Conservation (phyloP, 805 yeast genomes). For the Yarrowia keelungensis region DNA sequence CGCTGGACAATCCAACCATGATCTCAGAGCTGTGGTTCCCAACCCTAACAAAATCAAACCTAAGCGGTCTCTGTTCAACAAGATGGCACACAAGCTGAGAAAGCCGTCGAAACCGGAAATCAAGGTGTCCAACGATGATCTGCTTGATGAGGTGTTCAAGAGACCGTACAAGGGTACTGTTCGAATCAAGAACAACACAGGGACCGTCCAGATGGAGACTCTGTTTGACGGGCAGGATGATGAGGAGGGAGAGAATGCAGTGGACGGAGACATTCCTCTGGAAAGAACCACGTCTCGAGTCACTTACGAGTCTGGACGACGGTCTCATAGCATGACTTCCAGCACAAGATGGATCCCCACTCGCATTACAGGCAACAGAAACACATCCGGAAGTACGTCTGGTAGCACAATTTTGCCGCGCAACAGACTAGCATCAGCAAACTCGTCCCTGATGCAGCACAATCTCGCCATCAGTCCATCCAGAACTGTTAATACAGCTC, state of each 20-base stretch:
- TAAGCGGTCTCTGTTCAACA: slow-evolving; percentile 7
- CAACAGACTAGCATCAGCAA: slow-evolving; percentile 18
- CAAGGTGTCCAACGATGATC: slow-evolving; percentile 46
- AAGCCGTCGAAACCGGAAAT: slow-evolving; percentile 37
- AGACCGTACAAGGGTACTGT: slow-evolving; percentile 47
- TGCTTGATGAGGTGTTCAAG: slow-evolving; percentile 47
- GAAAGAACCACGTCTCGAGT: slow-evolving; percentile 18
- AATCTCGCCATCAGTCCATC: slow-evolving; percentile 24
- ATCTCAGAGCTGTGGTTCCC: background rate
- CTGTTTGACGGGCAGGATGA: slow-evolving; percentile 24
- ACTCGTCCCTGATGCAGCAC: slow-evolving; percentile 25
- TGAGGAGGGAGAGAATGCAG: slow-evolving; percentile 4
- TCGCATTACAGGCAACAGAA: slow-evolving; percentile 15
- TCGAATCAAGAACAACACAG: slow-evolving; percentile 39
- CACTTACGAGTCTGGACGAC: slow-evolving; percentile 20
- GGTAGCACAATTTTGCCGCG: slow-evolving; percentile 12
- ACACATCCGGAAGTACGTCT: slow-evolving; percentile 3
- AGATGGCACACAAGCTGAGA: slow-evolving; percentile 21
- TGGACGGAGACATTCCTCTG: slow-evolving; percentile 13
- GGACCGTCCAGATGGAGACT: slow-evolving; percentile 26
- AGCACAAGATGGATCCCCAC: slow-evolving; percentile 28
- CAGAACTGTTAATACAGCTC: slow-evolving; percentile 27
- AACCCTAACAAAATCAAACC: slow-evolving; percentile 1
- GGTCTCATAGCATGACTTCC: slow-evolving; percentile 22
- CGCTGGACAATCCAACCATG: background rate